Percentiles rank a stretch among this genome's conserved stretches.
Conservation (phyloP, 2,329 filamentous ascomycete genomes). For the Magnaporthiopsis rhizophila region DNA sequence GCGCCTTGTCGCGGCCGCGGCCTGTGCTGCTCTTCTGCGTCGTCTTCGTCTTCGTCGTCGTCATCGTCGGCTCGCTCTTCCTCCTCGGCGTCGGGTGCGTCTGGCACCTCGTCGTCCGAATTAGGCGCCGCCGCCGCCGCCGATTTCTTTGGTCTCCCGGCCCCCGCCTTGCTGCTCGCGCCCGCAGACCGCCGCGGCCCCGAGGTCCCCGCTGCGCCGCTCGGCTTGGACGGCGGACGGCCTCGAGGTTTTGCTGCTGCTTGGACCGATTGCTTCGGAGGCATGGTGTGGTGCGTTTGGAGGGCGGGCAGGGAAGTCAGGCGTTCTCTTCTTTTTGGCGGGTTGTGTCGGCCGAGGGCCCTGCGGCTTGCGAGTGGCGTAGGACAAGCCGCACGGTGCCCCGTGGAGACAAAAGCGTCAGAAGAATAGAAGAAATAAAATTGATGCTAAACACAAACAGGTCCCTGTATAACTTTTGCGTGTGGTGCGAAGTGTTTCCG, state of each 20-base stretch:
- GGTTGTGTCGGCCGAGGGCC: background rate
- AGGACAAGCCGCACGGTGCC: background rate
- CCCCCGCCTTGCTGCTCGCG: constrained; percentile 7
- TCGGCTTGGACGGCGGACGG: constrained; percentile 14
- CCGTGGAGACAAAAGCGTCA: too few relatives aligned
- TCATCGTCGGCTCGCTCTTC: background rate
- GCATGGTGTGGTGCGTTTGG: constrained; percentile 24
- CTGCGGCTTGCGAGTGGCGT: background rate
- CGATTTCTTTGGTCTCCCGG: constrained; percentile 3
- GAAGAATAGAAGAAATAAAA: background rate
- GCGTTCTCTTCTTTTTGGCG: background rate
- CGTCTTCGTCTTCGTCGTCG: background rate
- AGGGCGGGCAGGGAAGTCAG: background rate
- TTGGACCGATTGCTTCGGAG: constrained; percentile 26
- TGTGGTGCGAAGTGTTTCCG: too few relatives aligned
- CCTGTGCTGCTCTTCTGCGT: background rate
- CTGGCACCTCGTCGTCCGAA: background rate
- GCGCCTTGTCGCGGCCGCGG: background rate
- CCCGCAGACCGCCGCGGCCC: background rate
- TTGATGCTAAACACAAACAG: background rate
- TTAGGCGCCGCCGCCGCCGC: background rate
- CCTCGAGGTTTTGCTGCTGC: constrained; percentile 6
- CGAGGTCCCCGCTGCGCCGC: constrained; percentile 8
- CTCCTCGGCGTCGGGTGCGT: background rate
- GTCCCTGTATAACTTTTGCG: too few relatives aligned